Evolutionary conservation across 208 protist genomes (phyloP).

Genomic region (Acanthamoeba polyphaga): DNA sequence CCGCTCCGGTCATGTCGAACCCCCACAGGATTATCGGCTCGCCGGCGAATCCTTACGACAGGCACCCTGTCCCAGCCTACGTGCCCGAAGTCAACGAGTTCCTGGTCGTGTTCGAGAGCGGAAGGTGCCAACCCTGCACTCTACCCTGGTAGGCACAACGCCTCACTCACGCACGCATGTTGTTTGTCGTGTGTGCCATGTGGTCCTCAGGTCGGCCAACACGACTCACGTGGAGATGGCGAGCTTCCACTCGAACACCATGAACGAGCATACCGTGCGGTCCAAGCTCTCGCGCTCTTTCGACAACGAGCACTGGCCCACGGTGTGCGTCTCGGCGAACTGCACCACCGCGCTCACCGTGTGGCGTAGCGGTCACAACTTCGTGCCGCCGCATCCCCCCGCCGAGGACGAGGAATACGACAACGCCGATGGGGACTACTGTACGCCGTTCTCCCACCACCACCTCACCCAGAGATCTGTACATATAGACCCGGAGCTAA

Average conservation of each 20-base stretch:
- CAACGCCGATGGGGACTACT: neutral
- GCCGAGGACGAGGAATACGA: neutral
- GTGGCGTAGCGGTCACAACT: neutral
- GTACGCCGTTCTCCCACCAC: neutral
- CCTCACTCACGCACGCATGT: too few relatives aligned
- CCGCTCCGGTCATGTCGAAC: too few relatives aligned
- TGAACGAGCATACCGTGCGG: neutral
- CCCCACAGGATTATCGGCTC: neutral
- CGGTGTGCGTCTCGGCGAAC: neutral
- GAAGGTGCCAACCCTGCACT: neutral
- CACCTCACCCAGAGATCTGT: too few relatives aligned
- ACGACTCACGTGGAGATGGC: neutral
- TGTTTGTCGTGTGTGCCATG: too few relatives aligned
- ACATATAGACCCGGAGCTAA: too few relatives aligned
- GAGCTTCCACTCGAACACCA: neutral
- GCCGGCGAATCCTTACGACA: neutral
- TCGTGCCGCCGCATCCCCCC: neutral
- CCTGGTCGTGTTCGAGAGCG: neutral
- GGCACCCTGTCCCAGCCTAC: neutral
- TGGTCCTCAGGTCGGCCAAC: neutral
- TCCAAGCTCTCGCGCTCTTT: neutral
- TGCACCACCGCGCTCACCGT: neutral
- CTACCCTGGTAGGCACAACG: neutral
- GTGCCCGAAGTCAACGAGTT: neutral
- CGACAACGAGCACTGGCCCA: constrained; percentile 3